Conservation (phyloP, 2,329 filamentous ascomycete species). For the Aureobasidium sp. region DNA sequence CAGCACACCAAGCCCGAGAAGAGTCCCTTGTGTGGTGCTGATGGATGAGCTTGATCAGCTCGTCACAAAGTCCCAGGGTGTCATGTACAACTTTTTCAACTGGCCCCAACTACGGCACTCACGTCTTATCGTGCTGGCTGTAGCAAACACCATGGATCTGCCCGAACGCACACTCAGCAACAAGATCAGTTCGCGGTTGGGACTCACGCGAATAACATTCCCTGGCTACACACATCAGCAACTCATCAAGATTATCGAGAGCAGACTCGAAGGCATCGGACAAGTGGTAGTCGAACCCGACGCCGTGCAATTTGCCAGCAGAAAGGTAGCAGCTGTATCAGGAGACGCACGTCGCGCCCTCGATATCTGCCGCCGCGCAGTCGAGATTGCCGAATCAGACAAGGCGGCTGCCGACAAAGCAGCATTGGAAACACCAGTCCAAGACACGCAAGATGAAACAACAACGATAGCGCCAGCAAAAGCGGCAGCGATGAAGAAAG, state of each 20-base stretch:
- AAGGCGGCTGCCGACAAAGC: slow-evolving; percentile 28
- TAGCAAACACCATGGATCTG: slow-evolving; percentile 98
- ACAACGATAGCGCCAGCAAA: slow-evolving; percentile 1
- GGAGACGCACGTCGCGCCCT: slow-evolving; percentile 88
- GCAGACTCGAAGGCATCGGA: slow-evolving; percentile 81
- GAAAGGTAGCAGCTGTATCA: slow-evolving; percentile 93
- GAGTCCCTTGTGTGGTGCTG: slow-evolving; percentile 90
- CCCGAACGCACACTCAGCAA: slow-evolving; percentile 94
- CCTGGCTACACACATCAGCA: slow-evolving; percentile 96
- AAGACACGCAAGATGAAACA: slow-evolving; percentile 23
- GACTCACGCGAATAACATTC: slow-evolving; percentile 91
- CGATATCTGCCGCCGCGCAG: slow-evolving; percentile 90
- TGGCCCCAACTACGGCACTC: slow-evolving; percentile 92
- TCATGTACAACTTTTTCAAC: slow-evolving; percentile 99
- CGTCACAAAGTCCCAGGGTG: slow-evolving; percentile 96
- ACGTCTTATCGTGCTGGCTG: slow-evolving; percentile 87
- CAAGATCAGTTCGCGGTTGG: slow-evolving; percentile 84
- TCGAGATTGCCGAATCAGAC: slow-evolving; percentile 86
- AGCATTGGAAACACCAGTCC: slow-evolving; percentile 26
- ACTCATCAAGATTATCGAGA: slow-evolving; percentile 93
- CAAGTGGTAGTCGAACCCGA: slow-evolving; percentile 80
- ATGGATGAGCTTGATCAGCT: slow-evolving; percentile 99
- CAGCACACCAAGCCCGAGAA: slow-evolving; percentile 77
- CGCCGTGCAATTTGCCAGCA: slow-evolving; percentile 89
- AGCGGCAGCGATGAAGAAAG: slow-evolving; percentile 28